Percentiles rank a stretch among this genome's conserved stretches.
These are phyloP conservation scores for Alternaria postmessia DNA, from an alignment of 2,329 filamentous ascomycete genomes.

Conservation along the genomic window DNA sequence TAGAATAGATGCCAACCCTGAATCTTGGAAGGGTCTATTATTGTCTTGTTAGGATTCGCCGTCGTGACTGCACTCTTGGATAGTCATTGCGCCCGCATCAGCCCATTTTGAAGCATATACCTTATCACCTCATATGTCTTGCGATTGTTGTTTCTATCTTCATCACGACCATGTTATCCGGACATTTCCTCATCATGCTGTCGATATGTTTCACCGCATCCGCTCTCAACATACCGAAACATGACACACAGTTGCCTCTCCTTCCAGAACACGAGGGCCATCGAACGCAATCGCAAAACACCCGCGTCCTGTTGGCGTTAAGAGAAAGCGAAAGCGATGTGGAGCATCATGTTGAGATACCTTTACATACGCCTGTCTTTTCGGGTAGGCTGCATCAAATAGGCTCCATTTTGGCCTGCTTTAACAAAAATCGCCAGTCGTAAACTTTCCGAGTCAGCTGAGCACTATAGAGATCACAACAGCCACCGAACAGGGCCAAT, in stretches of 20 bases:
- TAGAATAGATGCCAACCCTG: background rate
- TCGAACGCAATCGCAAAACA: background rate
- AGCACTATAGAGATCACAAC: constrained; percentile 24
- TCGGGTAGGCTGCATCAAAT: no score
- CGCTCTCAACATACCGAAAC: constrained; percentile 16
- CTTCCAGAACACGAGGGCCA: background rate
- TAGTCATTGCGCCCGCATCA: background rate
- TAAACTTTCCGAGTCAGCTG: constrained; percentile 6
- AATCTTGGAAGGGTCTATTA: background rate
- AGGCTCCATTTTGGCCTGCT: no score
- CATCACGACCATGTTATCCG: constrained; percentile 8
- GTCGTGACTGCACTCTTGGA: background rate
- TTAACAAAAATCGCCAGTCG: no score
- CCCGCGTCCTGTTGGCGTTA: constrained; percentile 25
- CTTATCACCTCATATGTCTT: background rate
- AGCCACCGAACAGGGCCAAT: constrained; percentile 14
- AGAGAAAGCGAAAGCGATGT: background rate
- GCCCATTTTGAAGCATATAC: background rate
- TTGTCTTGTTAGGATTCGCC: background rate
- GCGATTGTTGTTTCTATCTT: background rate
- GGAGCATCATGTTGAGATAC: background rate
- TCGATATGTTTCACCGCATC: background rate
- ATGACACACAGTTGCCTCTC: constrained; percentile 18
- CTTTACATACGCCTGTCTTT: no score
- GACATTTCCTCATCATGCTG: constrained; percentile 2